phyloP scores from a whole-genome alignment of 2,329 filamentous ascomycete genomes.

The Colletotrichum eremochloae region DNA sequence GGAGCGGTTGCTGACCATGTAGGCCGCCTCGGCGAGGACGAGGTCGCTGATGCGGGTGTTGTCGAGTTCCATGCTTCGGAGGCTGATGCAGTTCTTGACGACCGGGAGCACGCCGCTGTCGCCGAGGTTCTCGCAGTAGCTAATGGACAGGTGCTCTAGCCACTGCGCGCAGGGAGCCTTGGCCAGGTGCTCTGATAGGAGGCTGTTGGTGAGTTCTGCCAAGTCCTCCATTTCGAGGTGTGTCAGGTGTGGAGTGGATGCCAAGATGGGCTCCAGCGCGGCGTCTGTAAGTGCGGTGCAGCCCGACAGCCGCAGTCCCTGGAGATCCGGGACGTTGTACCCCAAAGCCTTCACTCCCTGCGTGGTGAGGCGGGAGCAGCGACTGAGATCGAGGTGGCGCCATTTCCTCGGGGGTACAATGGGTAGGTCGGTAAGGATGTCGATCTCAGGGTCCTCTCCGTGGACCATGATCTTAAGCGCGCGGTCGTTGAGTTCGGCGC shows the following conservation, averaged over 20 bases:
- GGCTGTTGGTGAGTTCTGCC: conserved; percentile 78
- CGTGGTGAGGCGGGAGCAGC: conserved; percentile 81
- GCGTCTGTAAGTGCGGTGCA: conserved; percentile 81
- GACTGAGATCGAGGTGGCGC: conserved; percentile 86
- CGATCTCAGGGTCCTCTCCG: conserved; percentile 81
- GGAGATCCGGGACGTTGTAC: conserved; percentile 80
- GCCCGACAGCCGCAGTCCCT: conserved; percentile 86
- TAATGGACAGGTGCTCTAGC: conserved; percentile 86
- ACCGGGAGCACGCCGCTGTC: conserved; percentile 88
- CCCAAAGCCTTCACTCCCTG: conserved; percentile 78
- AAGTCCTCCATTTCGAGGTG: conserved; percentile 94
- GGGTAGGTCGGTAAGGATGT: conserved; percentile 82
- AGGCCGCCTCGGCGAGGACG: conserved; percentile 85
- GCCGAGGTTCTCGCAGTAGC: conserved; percentile 88
- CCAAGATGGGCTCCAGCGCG: conserved; percentile 78
- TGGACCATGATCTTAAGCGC: conserved; percentile 81
- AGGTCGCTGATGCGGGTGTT: conserved; percentile 93
- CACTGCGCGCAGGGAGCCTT: conserved; percentile 79
- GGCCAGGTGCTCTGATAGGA: conserved; percentile 80
- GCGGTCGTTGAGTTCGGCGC: conserved; percentile 81
- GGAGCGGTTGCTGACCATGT: conserved; percentile 78
- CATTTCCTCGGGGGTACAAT: conserved; percentile 83
- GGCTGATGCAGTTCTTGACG: conserved; percentile 78
- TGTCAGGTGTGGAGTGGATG: conserved; percentile 81
- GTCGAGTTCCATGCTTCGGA: conserved; percentile 86